Evolutionary conservation across 768 basidiomycete genomes (phyloP).

Genomic region (Tylopilus vinaceipallidus): DNA sequence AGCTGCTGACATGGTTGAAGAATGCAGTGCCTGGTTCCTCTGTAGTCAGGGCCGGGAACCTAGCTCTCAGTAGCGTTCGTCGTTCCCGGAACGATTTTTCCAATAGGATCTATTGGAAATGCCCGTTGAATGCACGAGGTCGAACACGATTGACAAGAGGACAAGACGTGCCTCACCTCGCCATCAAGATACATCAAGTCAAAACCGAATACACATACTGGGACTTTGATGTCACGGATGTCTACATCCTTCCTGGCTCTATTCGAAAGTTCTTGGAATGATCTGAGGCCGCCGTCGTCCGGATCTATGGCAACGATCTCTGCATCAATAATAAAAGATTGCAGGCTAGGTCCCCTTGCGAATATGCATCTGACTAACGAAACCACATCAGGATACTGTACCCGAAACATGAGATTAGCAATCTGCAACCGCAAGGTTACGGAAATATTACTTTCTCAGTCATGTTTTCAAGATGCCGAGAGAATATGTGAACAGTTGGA

Average conservation of each 20-base stretch:
- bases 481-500: conserved; percentile 65
- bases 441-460: conserved; percentile 64
- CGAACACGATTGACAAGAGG: background rate
- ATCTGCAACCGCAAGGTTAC: background rate
- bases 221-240: conserved; percentile 68
- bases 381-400: conserved; percentile 80
- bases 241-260: conserved; percentile 82
- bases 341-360: conserved; percentile 36
- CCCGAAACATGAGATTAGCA: conserved; percentile 14
- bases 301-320: conserved; percentile 85
- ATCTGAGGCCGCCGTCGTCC: conserved; percentile 55
- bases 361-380: conserved; percentile 55
- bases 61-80: conserved; percentile 56
- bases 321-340: conserved; percentile 79
- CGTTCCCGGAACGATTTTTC: conserved; percentile 68
- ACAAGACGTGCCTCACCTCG: conserved; percentile 47
- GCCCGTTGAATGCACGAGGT: conserved; percentile 2
- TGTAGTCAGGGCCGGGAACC: conserved; percentile 55
- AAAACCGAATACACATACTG: conserved; percentile 84
- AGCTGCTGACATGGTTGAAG: conserved; percentile 72
- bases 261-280: conserved; percentile 87
- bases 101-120: conserved; percentile 55
- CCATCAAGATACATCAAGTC: conserved; percentile 87
- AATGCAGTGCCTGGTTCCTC: conserved; percentile 49
- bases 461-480: conserved; percentile 90